These are phyloP conservation scores for Amanita phalloides DNA, from an alignment of 768 basidiomycete species.

Conservation along the genomic window DNA sequence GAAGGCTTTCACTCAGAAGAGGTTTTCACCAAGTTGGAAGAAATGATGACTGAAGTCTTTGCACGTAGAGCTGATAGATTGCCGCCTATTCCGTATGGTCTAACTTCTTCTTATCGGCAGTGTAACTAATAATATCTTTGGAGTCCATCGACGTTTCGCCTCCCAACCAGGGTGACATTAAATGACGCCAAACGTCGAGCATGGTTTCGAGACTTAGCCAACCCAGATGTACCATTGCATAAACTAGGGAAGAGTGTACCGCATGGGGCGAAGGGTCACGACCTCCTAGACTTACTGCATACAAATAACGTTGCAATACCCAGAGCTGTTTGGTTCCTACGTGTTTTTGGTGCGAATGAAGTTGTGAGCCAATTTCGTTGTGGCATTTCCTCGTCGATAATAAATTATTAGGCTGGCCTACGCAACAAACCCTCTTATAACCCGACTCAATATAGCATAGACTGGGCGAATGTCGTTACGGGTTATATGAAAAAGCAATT, in stretches of 20 bases:
- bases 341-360: constrained; percentile 82
- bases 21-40: constrained; percentile 52
- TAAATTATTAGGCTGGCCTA: constrained; percentile 44
- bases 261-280: constrained; percentile 78
- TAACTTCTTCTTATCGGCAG: background rate
- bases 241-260: constrained; percentile 82
- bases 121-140: background rate
- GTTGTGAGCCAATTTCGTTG: constrained; percentile 35
- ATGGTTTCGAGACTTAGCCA: constrained; percentile 79
- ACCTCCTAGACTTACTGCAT: constrained; percentile 72
- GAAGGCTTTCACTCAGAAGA: constrained; percentile 38
- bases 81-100: constrained; percentile 53
- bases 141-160: constrained; percentile 61
- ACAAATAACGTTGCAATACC: constrained; percentile 67
- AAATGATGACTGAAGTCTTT: constrained; percentile 71
- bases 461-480: constrained; percentile 78
- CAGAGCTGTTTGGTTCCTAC: constrained; percentile 80
- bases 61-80: constrained; percentile 45
- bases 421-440: constrained; percentile 74
- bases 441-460: constrained; percentile 73
- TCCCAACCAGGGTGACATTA: constrained; percentile 74
- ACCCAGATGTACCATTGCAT: constrained; percentile 68
- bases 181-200: constrained; percentile 70
- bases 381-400: background rate
- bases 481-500: constrained; percentile 79